Percentiles rank a stretch among this genome's conserved stretches.
Evolutionary conservation across 768 basidiomycete genomes (phyloP).

Genomic region (Neoboletus brunneissimus): DNA sequence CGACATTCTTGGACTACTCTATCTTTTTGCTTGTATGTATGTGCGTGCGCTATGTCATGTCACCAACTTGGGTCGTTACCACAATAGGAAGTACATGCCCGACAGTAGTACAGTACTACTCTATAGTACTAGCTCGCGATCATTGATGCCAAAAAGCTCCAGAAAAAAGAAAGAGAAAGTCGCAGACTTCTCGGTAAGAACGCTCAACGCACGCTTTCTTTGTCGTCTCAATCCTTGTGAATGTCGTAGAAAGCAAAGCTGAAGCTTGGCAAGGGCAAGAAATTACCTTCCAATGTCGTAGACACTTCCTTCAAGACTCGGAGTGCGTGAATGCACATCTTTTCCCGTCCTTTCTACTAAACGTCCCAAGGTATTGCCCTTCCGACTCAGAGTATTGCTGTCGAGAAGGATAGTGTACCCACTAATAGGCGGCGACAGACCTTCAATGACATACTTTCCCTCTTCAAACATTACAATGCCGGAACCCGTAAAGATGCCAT

Average conservation of each 20-base stretch:
- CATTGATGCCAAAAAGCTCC: conserved; percentile 75
- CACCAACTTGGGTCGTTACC: not conserved
- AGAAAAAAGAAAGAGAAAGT: conserved; percentile 87
- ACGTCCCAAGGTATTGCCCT: conserved; percentile 73
- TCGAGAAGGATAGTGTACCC: conserved; percentile 57
- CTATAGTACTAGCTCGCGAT: not conserved
- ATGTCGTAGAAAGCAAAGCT: conserved; percentile 82
- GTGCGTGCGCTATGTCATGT: not conserved
- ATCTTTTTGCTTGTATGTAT: conserved; percentile 8
- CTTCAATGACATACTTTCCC: conserved; percentile 70
- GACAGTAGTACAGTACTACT: too few species aligned
- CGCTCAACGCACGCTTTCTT: not conserved
- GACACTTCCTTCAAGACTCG: conserved; percentile 96
- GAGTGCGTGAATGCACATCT: conserved; percentile 50
- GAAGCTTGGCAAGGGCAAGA: conserved; percentile 95
- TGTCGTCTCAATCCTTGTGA: not conserved
- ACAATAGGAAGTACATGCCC: conserved; percentile 7
- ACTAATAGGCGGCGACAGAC: conserved; percentile 75
- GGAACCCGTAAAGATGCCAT: conserved; percentile 78
- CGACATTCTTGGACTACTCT: not conserved
- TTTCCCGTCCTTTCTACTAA: conserved; percentile 5
- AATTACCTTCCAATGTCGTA: conserved; percentile 75
- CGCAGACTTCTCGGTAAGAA: conserved; percentile 77
- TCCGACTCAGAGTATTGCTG: conserved; percentile 75
- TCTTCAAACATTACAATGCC: conserved; percentile 81